Conservation (phyloP, 2,329 filamentous ascomycete species). For the Alternaria dauci region DNA sequence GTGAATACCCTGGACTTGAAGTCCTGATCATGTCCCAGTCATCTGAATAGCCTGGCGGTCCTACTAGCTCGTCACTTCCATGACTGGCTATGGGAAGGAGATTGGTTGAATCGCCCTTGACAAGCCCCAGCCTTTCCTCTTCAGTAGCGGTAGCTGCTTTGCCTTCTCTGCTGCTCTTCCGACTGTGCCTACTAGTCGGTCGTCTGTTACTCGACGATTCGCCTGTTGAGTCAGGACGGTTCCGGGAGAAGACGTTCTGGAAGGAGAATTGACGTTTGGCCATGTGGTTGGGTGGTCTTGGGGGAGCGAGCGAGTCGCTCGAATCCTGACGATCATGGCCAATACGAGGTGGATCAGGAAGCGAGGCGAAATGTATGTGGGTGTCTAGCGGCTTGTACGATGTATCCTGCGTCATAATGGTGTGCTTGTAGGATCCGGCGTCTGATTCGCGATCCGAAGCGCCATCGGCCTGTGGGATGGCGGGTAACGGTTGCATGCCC, state of each 20-base stretch:
- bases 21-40: slow-evolving; percentile 24
- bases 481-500: slow-evolving; percentile 35
- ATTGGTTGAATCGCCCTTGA: slow-evolving; percentile 71
- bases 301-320: slow-evolving; percentile 60
- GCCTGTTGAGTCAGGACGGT: slow-evolving; percentile 40
- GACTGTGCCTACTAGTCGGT: slow-evolving; percentile 40
- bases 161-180: slow-evolving; percentile 46
- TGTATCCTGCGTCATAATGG: slow-evolving; percentile 59
- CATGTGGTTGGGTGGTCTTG: slow-evolving; percentile 65
- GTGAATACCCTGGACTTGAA: slow-evolving; percentile 20
- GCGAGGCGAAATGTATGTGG: slow-evolving; percentile 57
- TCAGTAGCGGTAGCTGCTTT: slow-evolving; percentile 68
- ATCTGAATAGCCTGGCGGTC: slow-evolving; percentile 26
- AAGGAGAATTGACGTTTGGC: slow-evolving; percentile 87
- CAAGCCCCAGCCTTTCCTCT: slow-evolving; percentile 82
- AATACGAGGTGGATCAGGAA: slow-evolving; percentile 40
- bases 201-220: slow-evolving; percentile 27
- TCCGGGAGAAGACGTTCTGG: slow-evolving; percentile 78
- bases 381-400: slow-evolving; percentile 53
- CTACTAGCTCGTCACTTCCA: slow-evolving; percentile 27
- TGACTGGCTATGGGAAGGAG: slow-evolving; percentile 41
- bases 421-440: slow-evolving; percentile 58
- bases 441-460: slow-evolving; percentile 36
- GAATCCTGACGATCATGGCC: slow-evolving; percentile 52
- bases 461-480: slow-evolving; percentile 31